These are phyloP conservation scores for Trifolium dubium DNA, from an alignment of 306 rosid genomes.

Conservation along the genomic window DNA sequence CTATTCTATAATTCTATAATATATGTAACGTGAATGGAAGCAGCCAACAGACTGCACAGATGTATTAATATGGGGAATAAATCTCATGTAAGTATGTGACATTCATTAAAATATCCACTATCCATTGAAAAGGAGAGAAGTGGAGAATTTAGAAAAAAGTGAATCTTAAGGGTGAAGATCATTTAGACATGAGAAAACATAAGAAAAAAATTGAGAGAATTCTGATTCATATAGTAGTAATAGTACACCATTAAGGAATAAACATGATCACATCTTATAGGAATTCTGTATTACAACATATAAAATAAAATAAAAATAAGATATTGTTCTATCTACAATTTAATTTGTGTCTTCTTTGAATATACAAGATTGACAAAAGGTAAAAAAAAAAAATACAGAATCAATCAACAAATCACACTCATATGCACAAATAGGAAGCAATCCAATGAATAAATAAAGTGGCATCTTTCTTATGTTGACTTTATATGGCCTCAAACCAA, in stretches of 20 bases:
- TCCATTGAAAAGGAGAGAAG: too few species aligned
- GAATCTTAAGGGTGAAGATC: too few species aligned
- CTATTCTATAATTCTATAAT: too few species aligned
- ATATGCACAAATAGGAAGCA: constrained; percentile 40
- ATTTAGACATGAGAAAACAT: too few species aligned
- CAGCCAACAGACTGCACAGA: too few species aligned
- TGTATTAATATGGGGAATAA: too few species aligned
- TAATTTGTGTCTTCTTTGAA: constrained; percentile 36
- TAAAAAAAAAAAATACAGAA: constrained; percentile 12
- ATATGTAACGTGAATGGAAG: too few species aligned
- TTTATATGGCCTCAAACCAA: constrained; percentile 41
- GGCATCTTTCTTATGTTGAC: constrained; percentile 39
- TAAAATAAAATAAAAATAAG: neutral
- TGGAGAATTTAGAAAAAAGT: too few species aligned
- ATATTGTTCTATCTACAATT: constrained; percentile 43
- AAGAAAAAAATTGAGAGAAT: too few species aligned
- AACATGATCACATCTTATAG: constrained; percentile 20
- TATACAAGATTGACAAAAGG: constrained; percentile 42
- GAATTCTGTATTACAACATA: constrained; percentile 35
- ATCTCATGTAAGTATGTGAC: too few species aligned
- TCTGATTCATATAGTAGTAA: neutral
- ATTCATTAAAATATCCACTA: too few species aligned
- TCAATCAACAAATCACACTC: constrained; percentile 51
- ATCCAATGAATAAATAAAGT: constrained; percentile 42
- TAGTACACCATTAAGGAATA: neutral